Conservation (phyloP, 75 land plant species). For the Picea glauca region DNA sequence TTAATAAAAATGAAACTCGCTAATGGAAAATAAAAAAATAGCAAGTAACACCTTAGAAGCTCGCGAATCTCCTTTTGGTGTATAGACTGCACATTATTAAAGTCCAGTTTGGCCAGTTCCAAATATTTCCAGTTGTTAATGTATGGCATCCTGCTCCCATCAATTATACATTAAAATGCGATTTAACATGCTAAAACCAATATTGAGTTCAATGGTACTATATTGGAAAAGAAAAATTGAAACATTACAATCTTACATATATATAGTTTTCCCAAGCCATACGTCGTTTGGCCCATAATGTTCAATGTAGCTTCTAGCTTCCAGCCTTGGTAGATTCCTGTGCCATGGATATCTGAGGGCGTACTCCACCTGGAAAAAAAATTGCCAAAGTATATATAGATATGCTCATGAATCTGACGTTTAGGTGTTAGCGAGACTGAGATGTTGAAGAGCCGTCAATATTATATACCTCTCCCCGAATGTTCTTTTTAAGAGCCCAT, state of each 20-base stretch:
- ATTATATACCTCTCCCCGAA: slow-evolving; percentile 18
- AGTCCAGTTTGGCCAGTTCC: slow-evolving; percentile 49
- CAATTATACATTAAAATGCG: background rate
- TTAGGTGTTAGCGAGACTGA: no score
- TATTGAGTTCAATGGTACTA: no score
- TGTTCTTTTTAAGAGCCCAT: slow-evolving; percentile 19
- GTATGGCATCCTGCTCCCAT: slow-evolving; percentile 33
- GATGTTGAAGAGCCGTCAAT: no score
- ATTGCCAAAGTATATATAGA: background rate
- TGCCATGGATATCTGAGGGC: slow-evolving; percentile 24
- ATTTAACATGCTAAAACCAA: no score
- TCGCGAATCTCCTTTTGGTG: slow-evolving; percentile 29
- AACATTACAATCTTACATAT: slow-evolving; percentile 12
- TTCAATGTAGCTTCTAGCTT: slow-evolving; percentile 23
- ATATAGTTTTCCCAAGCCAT: slow-evolving; percentile 36
- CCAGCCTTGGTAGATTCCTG: slow-evolving; percentile 21
- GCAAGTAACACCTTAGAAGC: background rate
- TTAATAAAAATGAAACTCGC: no score
- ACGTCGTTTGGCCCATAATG: slow-evolving; percentile 38
- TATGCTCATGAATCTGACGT: background rate
- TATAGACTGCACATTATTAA: slow-evolving; percentile 31
- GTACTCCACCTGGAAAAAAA: slow-evolving; percentile 18
- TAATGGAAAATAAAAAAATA: background rate
- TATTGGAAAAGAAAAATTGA: no score
- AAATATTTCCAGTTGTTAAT: slow-evolving; percentile 34